These are phyloP conservation scores for Lotus japonicus DNA, from an alignment of 306 rosid genomes.

Conservation along the genomic window DNA sequence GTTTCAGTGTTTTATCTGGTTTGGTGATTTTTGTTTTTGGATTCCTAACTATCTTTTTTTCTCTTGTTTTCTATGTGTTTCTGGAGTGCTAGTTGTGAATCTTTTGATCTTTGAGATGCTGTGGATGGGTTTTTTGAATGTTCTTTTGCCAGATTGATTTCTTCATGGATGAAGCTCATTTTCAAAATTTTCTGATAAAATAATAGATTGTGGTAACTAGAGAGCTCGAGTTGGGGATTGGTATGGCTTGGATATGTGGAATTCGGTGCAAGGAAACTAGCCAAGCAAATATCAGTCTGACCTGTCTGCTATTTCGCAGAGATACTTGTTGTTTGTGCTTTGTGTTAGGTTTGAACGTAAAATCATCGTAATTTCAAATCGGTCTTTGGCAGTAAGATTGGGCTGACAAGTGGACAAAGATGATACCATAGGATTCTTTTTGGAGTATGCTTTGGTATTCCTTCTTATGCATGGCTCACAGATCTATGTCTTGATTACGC, in stretches of 20 bases:
- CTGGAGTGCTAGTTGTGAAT: slow-evolving; percentile 39
- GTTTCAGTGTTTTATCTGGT: neutral
- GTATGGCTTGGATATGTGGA: slow-evolving; percentile 37
- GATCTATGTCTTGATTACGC: slow-evolving; percentile 23
- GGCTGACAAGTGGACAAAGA: slow-evolving; percentile 5
- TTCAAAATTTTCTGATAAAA: slow-evolving; percentile 29
- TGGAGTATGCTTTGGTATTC: slow-evolving; percentile 13
- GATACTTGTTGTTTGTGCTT: slow-evolving; percentile 1
- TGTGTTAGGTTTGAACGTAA: slow-evolving; percentile 24
- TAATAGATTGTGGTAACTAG: slow-evolving; percentile 34
- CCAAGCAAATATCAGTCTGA: slow-evolving; percentile 19
- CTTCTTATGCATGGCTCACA: neutral
- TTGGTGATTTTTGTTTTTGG: neutral
- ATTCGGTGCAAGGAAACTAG: slow-evolving; percentile 24
- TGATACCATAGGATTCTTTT: neutral
- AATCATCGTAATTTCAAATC: slow-evolving; percentile 14
- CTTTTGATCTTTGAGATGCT: slow-evolving; percentile 38
- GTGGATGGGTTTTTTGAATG: slow-evolving; percentile 34
- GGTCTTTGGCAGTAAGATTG: slow-evolving; percentile 22
- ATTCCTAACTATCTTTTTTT: slow-evolving; percentile 1
- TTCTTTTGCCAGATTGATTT: slow-evolving; percentile 42
- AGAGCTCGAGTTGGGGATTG: slow-evolving; percentile 25
- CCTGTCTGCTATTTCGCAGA: slow-evolving; percentile 13
- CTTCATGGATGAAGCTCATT: slow-evolving; percentile 33
- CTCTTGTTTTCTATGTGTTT: slow-evolving; percentile 27